These are phyloP conservation scores for Xanthoconium purpureum DNA, from an alignment of 768 basidiomycete genomes.

Conservation along the genomic window DNA sequence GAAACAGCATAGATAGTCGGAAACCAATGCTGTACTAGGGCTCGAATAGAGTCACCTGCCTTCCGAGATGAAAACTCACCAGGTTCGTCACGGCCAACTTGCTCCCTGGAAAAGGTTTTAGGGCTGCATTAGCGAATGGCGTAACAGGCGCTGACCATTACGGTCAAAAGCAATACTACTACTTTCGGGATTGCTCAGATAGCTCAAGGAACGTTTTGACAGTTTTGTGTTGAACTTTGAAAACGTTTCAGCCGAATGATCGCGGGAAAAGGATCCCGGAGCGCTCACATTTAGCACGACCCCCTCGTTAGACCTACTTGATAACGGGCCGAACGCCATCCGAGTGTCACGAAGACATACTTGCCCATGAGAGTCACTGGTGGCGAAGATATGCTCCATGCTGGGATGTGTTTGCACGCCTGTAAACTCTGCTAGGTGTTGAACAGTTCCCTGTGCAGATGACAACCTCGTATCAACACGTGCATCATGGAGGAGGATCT, in stretches of 20 bases:
- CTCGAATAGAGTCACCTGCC: not conserved
- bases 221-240: constrained; percentile 45
- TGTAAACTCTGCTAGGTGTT: constrained; percentile 55
- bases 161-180: constrained; percentile 68
- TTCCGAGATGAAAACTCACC: constrained; percentile 37
- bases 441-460: constrained; percentile 50
- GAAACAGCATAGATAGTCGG: constrained; percentile 69
- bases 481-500: constrained; percentile 59
- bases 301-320: constrained; percentile 45
- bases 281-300: constrained; percentile 42
- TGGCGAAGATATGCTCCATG: constrained; percentile 67
- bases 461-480: constrained; percentile 38
- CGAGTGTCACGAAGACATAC: constrained; percentile 68
- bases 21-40: constrained; percentile 49
- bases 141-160: constrained; percentile 45
- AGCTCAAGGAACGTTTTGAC: constrained; percentile 37
- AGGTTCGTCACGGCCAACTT: constrained; percentile 66
- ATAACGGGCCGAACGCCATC: constrained; percentile 65
- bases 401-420: constrained; percentile 65
- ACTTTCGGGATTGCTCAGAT: constrained; percentile 59
- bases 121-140: constrained; percentile 3
- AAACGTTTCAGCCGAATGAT: constrained; percentile 30
- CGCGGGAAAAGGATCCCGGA: constrained; percentile 3
- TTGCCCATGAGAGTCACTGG: constrained; percentile 54
- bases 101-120: constrained; percentile 40